phyloP scores from a whole-genome alignment of 2,329 filamentous ascomycete species.

The Aureobasidium subglaciale region DNA sequence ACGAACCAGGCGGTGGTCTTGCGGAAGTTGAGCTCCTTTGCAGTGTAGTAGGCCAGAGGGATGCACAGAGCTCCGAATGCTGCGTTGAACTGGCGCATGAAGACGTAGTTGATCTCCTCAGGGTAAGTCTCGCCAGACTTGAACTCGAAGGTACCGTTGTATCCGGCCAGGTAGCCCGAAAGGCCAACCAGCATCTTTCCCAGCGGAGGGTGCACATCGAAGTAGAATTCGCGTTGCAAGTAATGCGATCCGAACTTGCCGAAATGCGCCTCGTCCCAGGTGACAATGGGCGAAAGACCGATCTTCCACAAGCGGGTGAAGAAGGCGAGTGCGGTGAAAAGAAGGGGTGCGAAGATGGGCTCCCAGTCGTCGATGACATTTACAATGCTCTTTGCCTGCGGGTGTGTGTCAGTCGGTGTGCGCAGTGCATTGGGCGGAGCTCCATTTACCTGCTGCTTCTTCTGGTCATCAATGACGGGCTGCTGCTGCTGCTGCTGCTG shows the following conservation, averaged over 20 bases:
- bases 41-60: conserved; percentile 91
- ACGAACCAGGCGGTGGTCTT: conserved; percentile 89
- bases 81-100: conserved; percentile 97
- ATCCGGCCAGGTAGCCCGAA: conserved; percentile 91
- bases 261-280: conserved; percentile 76
- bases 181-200: conserved; percentile 98
- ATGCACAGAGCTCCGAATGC: conserved; percentile 89
- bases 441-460: conserved; percentile 10
- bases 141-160: conserved; percentile 99
- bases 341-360: conserved; percentile 54
- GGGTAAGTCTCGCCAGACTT: conserved; percentile 97
- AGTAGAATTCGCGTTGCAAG: conserved; percentile 98
- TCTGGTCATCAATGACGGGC: conserved; percentile 10
- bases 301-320: conserved; percentile 64
- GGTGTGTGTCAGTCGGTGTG: not conserved
- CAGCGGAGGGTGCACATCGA: conserved; percentile 90
- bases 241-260: conserved; percentile 99
- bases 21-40: conserved; percentile 79
- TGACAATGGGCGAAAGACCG: conserved; percentile 62
- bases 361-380: conserved; percentile 57
- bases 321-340: conserved; percentile 57
- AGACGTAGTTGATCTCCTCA: conserved; percentile 88
- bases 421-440: not conserved
- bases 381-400: conserved; percentile 48
- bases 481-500: no score